Base-by-base conservation (phyloP, 139 green algal species). In the Parachlorella kessleri region DNA sequence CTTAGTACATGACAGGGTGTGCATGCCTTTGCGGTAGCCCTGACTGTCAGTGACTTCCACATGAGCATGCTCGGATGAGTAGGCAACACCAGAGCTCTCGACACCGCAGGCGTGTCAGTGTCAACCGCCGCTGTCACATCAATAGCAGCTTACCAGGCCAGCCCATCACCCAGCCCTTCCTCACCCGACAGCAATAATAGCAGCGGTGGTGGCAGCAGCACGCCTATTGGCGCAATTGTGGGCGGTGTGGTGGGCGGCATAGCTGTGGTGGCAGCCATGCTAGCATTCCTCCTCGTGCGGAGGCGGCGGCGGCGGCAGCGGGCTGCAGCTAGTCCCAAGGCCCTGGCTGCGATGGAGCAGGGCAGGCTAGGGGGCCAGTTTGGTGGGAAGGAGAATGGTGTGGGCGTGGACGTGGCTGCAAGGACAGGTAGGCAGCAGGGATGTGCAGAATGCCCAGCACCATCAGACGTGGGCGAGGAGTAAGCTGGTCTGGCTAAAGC, bases 161-260 rank as follows among this genome's bases (percentile, higher is more conserved):
- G 23, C 18, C 59, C 59, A 55, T 32, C 24, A 26, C 10, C 73
- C 73, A 21, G 8, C 73, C 21, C 59, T 55, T 35, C 32, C 73
- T 28, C 55, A 55, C 30, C 38, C 1, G 63, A 55, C 26, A 41
- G 24, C 21, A 36, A 65, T 41, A n/a, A 39, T 35, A 35, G 53
- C 39, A 39, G 68, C 65, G 65, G 3, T 18, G 30, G 39, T 40
- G 24, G 42, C 42, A 79, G 74, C 75, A 35, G 33, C 35, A 42
- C 38, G 14, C 66, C 66, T 33, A 66, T 81, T 2, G 75, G 75
- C 9, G 75, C 75, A 26, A 70, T 81, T 26, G 75, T 75, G 66
- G 75, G 75, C 6, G 75, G 75, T 24, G 65, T 69, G 1, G 48
- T 69, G 8, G 75, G 75, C 75, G 75, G 75, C 3, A 3, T 78